Conservation (phyloP, 345 rosid species). For the Hibiscus mutabilis region DNA sequence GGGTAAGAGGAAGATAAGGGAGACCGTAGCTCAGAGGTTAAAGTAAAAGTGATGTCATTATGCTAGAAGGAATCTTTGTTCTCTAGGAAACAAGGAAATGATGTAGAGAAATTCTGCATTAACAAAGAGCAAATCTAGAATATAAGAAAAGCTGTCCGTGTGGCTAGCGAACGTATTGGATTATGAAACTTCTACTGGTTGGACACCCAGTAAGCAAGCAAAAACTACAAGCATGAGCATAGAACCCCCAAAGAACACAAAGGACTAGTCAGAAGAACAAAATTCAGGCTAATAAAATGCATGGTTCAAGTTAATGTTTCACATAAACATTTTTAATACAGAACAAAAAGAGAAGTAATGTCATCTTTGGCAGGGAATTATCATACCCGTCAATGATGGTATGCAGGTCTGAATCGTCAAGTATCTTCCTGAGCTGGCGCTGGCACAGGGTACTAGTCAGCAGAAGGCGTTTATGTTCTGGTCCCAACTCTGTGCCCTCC, state of each 20-base stretch:
- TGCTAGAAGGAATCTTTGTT: no score
- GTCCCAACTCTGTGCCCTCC: conserved; percentile 64
- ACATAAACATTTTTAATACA: not conserved
- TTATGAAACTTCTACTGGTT: not conserved
- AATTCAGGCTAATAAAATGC: not conserved
- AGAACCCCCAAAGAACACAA: not conserved
- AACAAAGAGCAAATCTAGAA: no score
- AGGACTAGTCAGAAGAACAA: not conserved
- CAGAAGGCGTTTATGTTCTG: conserved; percentile 60
- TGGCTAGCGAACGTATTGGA: no score
- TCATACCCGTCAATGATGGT: conserved; percentile 80
- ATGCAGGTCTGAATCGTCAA: conserved; percentile 80
- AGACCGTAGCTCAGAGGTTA: no score
- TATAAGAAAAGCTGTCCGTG: no score
- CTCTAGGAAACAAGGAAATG: no score
- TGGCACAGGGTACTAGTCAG: conserved; percentile 80
- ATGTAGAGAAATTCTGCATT: no score
- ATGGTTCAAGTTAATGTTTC: not conserved
- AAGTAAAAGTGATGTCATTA: no score
- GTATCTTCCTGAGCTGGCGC: conserved; percentile 68
- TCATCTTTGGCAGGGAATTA: not conserved
- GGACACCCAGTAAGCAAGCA: not conserved
- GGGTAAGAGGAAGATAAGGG: no score
- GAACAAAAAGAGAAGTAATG: not conserved
- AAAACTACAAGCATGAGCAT: not conserved